A percentile compares a stretch with the other conserved stretches of the same genome.
Evolutionary conservation across 2,329 filamentous ascomycete species (phyloP).

Genomic region (Xylariales sp.): DNA sequence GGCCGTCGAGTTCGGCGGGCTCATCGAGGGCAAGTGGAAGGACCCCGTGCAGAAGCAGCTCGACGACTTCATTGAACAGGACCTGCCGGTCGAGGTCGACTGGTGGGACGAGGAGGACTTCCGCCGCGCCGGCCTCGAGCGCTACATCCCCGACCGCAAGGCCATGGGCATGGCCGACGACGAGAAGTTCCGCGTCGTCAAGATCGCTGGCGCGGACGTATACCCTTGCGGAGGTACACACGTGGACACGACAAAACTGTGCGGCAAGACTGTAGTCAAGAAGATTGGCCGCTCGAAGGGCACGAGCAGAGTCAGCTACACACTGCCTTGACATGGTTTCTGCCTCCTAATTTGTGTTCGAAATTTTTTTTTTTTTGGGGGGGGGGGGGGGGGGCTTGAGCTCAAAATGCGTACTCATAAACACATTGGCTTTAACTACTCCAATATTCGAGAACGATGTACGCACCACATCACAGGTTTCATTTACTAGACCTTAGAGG

Average conservation of each 20-base stretch:
- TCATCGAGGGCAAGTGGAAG: conserved; percentile 62
- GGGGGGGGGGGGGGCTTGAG: too few species aligned
- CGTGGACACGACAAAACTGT: conserved; percentile 55
- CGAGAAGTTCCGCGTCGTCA: conserved; percentile 62
- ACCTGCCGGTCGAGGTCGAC: conserved; percentile 57
- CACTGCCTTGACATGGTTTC: conserved; percentile 14
- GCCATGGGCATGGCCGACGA: conserved; percentile 32
- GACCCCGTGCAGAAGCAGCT: conserved; percentile 56
- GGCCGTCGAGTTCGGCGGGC: conserved; percentile 62
- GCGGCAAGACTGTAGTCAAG: conserved; percentile 58
- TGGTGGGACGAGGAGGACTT: conserved; percentile 67
- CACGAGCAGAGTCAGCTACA: conserved; percentile 52
- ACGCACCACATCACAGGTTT: too few species aligned
- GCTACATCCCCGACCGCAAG: conserved; percentile 48
- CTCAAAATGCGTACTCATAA: too few species aligned
- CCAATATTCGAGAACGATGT: too few species aligned
- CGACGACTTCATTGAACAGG: conserved; percentile 51
- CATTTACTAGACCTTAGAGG: too few species aligned
- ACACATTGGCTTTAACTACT: too few species aligned
- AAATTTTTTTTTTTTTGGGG: too few species aligned
- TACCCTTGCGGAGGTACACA: conserved; percentile 77
- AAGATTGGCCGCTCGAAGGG: conserved; percentile 65
- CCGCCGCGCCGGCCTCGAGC: conserved; percentile 43
- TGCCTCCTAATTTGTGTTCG: too few species aligned
- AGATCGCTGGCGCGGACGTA: conserved; percentile 62